phyloP scores from a whole-genome alignment of 768 basidiomycete species.

The Lentinula boryana region DNA sequence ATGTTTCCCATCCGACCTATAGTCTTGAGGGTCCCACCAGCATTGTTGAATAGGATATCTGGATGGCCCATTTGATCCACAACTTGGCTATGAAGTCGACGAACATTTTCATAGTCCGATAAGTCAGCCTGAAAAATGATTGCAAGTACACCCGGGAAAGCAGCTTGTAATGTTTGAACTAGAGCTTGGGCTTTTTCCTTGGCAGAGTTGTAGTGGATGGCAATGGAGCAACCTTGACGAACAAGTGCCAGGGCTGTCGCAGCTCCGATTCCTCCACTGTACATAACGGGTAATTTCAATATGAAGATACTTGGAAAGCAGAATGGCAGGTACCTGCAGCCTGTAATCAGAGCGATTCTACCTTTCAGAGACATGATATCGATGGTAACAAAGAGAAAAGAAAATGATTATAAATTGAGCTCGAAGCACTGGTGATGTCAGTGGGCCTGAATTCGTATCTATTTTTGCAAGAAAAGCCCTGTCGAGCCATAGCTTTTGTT shows the following conservation, averaged over 20 bases:
- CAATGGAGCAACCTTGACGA: constrained; percentile 37
- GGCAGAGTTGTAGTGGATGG: constrained; percentile 43
- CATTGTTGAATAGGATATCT: constrained; percentile 48
- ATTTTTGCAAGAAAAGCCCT: too few species aligned
- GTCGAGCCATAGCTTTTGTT: too few species aligned
- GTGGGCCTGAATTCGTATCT: too few species aligned
- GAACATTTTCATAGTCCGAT: constrained; percentile 37
- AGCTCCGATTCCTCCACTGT: constrained; percentile 47
- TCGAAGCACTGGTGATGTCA: too few species aligned
- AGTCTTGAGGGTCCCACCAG: constrained; percentile 33
- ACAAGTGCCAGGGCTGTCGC: constrained; percentile 44
- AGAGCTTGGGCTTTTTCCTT: constrained; percentile 30
- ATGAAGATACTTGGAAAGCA: background rate
- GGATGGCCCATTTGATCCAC: constrained; percentile 39
- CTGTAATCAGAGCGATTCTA: constrained; percentile 1
- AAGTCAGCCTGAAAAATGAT: constrained; percentile 44
- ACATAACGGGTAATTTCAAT: background rate
- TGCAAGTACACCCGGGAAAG: constrained; percentile 27
- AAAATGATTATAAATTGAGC: too few species aligned
- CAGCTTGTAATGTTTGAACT: constrained; percentile 26
- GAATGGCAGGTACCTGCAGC: background rate
- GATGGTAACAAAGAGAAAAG: background rate
- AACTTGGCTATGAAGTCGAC: constrained; percentile 35
- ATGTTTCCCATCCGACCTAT: constrained; percentile 43
- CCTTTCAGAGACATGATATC: background rate